Evolutionary conservation across 129 eudicot species (phyloP).

Genomic region (Flaveria bidentis): DNA sequence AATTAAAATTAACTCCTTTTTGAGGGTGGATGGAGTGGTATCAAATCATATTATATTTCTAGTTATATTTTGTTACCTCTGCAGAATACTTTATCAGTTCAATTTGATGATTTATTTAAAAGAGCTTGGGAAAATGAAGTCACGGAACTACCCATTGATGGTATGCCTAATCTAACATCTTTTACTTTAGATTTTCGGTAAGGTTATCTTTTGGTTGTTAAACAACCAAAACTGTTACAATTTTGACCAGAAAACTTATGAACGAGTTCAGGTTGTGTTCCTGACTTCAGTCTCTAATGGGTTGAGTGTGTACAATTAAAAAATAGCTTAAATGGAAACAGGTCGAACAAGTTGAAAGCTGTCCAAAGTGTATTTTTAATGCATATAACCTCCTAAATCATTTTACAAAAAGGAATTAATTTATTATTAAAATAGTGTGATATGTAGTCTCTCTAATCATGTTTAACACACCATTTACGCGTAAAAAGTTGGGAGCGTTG

Average conservation of each 20-base stretch:
- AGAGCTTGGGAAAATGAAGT: conserved; percentile 97
- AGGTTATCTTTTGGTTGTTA: not conserved
- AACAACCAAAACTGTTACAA: too few relatives aligned
- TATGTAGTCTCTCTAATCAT: not conserved
- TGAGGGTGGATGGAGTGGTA: not conserved
- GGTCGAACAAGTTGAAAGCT: not conserved
- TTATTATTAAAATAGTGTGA: not conserved
- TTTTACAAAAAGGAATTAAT: not conserved
- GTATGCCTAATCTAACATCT: conserved; percentile 42
- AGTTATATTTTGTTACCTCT: conserved; percentile 32
- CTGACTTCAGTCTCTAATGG: not conserved
- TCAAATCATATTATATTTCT: conserved; percentile 20
- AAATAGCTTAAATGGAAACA: not conserved
- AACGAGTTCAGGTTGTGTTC: not conserved
- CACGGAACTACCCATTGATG: conserved; percentile 49
- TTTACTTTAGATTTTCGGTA: conserved; percentile 1
- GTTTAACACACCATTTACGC: not conserved
- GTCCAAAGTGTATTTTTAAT: not conserved
- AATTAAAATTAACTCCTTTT: not conserved
- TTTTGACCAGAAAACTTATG: not conserved
- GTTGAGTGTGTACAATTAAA: not conserved
- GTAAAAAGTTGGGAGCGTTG: not conserved
- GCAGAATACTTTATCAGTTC: conserved; percentile 84
- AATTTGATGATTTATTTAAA: conserved; percentile 90
- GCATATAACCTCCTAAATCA: not conserved